Evolutionary conservation across 805 yeast species (phyloP).

Genomic region (Pichia nanzhaoensis): DNA sequence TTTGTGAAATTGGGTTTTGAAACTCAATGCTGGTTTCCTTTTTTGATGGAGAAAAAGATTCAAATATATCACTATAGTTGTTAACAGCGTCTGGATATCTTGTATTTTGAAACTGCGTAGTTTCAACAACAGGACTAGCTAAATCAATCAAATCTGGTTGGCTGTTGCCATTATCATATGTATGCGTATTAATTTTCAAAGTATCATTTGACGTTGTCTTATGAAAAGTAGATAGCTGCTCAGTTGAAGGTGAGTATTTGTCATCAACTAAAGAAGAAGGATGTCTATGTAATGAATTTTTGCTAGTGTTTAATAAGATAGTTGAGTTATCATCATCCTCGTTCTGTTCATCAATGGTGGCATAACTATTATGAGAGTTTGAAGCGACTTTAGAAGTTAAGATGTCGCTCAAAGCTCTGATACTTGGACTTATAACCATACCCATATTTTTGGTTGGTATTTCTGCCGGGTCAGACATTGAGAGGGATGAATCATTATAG

Average conservation of each 20-base stretch:
- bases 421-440: constrained; percentile 32
- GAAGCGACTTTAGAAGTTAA: constrained; percentile 23
- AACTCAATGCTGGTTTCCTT: background rate
- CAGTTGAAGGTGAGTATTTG: constrained; percentile 1
- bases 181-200: constrained; percentile 6
- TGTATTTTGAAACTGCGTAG: background rate
- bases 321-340: constrained; percentile 9
- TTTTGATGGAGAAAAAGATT: constrained; percentile 9
- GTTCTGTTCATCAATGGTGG: constrained; percentile 11
- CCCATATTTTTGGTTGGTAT: constrained; percentile 28
- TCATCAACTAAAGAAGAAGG: constrained; percentile 7
- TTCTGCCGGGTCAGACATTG: constrained; percentile 14
- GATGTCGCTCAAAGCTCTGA: constrained; percentile 30
- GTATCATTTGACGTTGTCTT: constrained; percentile 26
- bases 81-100: background rate
- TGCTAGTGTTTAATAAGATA: background rate
- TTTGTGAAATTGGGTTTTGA: background rate
- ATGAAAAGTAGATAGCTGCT: constrained; percentile 21
- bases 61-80: constrained; percentile 15
- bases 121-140: constrained; percentile 20
- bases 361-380: background rate
- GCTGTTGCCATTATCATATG: background rate
- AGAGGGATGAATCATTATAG: background rate
- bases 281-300: background rate
- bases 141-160: constrained; percentile 28